Evolutionary conservation across 805 yeast species (phyloP), one percentile per base, ranked within the genome.

Genomic region (Ogataea dorogensis): DNA sequence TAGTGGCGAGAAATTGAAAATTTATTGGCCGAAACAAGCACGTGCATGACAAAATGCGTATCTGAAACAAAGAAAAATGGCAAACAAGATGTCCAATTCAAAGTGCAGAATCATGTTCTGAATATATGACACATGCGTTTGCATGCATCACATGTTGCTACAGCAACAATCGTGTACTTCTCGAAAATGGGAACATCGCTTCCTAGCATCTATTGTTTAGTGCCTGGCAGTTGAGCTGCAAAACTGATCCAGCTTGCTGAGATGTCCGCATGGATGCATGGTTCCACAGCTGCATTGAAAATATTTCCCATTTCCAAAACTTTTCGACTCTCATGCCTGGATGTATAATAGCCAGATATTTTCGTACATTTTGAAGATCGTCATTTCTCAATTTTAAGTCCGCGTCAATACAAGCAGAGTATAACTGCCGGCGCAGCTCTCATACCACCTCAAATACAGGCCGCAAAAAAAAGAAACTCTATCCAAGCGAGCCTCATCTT

Each of bases 211-310:
- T 21, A 15, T 30, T 22, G 33, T 30, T 9, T 8, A 9, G 26
- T 14, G 27, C 33, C 26, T 19, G 33, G 20, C 33, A 17, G 33
- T 30, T 30, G 16, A 16, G 33, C 20, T 30, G 33, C 33, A 14
- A n/a, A n/a, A 28, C 24, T 23, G 22, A 20, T 15, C 7, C 17
- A 27, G 7, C 7, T 9, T 5, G n/a, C 11, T 12, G 13, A 19
- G 30, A 19, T n/a, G 15, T 17, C 22, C 13, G 22, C 22, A 18
- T 17, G 21, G 32, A 13, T 21, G 24, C 32, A 29, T 13, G 11
- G 8, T 21, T 30, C 19, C 13, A n/a, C 17, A n/a, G 27, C 25
- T 11, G 33, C 33, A 12, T 22, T 12, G 27, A n/a, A 14, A 23
- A 22, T 14, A n/a, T 22, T 30, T 13, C 27, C 33, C 7, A 15